Percentiles rank a stretch among this genome's conserved stretches.
These are phyloP conservation scores for Choiromyces venosus DNA, from an alignment of 495 filamentous ascomycete genomes.

Conservation along the genomic window DNA sequence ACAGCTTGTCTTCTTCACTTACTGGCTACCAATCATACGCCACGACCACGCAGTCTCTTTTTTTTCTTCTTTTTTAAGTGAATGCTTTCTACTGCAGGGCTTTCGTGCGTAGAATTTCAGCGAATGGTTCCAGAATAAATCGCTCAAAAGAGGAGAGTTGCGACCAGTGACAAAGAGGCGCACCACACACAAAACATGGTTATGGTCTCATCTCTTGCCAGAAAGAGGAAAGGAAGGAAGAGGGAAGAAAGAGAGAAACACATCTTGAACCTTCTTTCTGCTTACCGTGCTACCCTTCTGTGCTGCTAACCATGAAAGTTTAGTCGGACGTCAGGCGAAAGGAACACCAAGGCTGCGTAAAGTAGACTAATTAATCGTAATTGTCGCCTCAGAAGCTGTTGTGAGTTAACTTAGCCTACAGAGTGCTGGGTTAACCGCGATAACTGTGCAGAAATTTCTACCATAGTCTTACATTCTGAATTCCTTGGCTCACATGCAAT, in stretches of 20 bases:
- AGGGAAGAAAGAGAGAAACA: not conserved
- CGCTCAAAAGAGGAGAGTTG: constrained; percentile 33
- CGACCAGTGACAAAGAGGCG: not conserved
- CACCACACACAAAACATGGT: constrained; percentile 15
- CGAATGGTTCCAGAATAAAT: constrained; percentile 38
- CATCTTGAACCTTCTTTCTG: not conserved
- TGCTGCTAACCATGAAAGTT: not conserved
- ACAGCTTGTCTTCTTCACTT: not conserved
- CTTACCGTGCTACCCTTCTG: not conserved
- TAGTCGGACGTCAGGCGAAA: not conserved
- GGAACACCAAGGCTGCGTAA: not conserved
- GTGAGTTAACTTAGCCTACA: no score
- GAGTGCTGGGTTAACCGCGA: not conserved
- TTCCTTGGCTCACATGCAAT: not conserved
- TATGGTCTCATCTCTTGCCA: not conserved
- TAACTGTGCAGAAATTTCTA: not conserved
- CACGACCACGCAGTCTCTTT: not conserved
- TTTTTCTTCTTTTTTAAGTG: no score
- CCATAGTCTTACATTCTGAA: not conserved
- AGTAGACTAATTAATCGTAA: not conserved
- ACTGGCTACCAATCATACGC: not conserved
- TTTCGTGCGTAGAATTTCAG: constrained; percentile 37
- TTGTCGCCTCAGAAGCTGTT: not conserved
- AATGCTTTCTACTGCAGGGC: constrained; percentile 30
- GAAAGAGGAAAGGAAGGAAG: not conserved